These are phyloP conservation scores for Scutellospora calospora DNA, from an alignment of 371 early-diverging fungal genomes.

Conservation along the genomic window DNA sequence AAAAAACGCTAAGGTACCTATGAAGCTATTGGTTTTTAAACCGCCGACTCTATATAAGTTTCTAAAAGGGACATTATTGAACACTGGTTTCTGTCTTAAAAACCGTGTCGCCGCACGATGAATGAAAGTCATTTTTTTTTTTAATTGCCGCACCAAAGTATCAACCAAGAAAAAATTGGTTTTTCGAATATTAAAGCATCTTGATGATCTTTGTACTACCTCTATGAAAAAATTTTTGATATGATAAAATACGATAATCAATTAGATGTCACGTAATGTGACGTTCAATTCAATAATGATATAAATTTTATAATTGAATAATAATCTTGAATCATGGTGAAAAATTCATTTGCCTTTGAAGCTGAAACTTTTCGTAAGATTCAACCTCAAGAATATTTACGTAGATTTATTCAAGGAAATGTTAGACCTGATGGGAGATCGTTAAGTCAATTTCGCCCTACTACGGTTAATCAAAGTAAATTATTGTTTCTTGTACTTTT, in stretches of 20 bases:
- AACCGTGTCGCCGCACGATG: conserved; percentile 18
- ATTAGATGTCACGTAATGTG: too few relatives aligned
- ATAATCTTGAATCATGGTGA: too few relatives aligned
- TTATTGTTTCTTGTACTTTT: conserved; percentile 1
- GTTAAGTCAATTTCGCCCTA: conserved; percentile 68
- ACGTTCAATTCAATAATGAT: too few relatives aligned
- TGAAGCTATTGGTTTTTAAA: background rate
- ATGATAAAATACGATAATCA: too few relatives aligned
- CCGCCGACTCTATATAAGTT: background rate
- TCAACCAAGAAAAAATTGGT: background rate
- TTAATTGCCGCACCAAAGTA: background rate
- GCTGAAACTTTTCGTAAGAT: conserved; percentile 71
- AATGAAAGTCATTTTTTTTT: conserved; percentile 23
- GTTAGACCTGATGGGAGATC: conserved; percentile 88
- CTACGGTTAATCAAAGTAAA: conserved; percentile 56
- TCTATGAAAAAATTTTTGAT: too few relatives aligned
- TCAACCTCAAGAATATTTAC: conserved; percentile 89
- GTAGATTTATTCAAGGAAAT: conserved; percentile 79
- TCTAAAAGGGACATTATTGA: background rate
- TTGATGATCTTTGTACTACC: too few relatives aligned
- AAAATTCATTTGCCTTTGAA: conserved; percentile 48
- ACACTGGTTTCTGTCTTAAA: background rate
- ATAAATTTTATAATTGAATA: too few relatives aligned
- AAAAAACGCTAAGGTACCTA: background rate
- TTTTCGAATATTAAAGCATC: too few relatives aligned